Conservation (phyloP, 106 monocot genomes). For the Dactylorhiza incarnata region DNA sequence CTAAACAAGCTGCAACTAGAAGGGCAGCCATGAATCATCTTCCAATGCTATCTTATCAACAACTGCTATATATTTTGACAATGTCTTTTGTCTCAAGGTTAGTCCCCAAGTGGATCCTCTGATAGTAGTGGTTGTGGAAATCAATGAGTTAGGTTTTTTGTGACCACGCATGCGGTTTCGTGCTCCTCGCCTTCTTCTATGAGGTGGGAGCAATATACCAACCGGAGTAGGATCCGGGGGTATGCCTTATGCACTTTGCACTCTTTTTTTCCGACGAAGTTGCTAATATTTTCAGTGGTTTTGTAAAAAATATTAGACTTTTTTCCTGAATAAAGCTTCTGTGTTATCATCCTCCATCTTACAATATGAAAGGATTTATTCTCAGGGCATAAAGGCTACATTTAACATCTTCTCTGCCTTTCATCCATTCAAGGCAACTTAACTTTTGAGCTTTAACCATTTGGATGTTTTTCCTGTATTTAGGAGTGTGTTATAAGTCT, state of each 20-base stretch:
- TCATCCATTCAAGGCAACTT: not conserved
- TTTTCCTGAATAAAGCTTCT: not conserved
- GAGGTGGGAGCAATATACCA: too few species aligned
- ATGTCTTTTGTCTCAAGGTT: constrained; percentile 93
- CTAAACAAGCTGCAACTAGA: constrained; percentile 94
- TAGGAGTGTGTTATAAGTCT: too few species aligned
- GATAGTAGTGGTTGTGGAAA: not conserved
- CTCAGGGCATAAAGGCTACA: not conserved
- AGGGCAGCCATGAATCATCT: constrained; percentile 99
- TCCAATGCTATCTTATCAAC: constrained; percentile 99
- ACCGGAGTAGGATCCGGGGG: too few species aligned
- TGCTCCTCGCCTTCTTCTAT: too few species aligned
- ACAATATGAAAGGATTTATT: not conserved
- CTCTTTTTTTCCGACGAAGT: not conserved
- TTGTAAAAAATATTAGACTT: not conserved
- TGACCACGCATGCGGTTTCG: too few species aligned
- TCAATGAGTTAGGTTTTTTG: not conserved
- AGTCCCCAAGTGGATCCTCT: constrained; percentile 6
- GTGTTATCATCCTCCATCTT: not conserved
- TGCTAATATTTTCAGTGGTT: not conserved
- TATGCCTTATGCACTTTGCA: too few species aligned
- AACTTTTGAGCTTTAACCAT: not conserved
- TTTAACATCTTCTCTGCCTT: not conserved
- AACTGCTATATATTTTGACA: constrained; percentile 87
- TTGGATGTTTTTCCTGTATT: not conserved